phyloP scores from a whole-genome alignment of 2,329 filamentous ascomycete genomes.

The Xylaria sp. region DNA sequence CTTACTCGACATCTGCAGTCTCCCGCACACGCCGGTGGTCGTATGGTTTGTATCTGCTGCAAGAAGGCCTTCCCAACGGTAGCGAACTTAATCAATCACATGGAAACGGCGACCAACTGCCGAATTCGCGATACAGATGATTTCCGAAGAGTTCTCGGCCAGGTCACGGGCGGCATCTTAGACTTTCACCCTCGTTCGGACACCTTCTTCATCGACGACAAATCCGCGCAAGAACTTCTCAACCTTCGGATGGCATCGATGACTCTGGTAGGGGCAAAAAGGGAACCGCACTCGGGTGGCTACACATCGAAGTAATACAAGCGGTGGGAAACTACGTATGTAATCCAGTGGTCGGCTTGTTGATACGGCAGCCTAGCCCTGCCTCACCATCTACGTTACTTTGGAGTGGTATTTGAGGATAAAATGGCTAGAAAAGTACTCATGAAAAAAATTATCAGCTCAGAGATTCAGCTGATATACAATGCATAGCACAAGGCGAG shows the following conservation, averaged over 20 bases:
- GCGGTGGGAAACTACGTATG: background rate
- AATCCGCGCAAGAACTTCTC: constrained; percentile 21
- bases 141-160: constrained; percentile 27
- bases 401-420: background rate
- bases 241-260: background rate
- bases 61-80: constrained; percentile 48
- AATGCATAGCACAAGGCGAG: too few relatives aligned
- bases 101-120: constrained; percentile 47
- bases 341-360: constrained; percentile 4
- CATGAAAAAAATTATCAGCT: background rate
- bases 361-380: background rate
- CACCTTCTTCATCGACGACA: constrained; percentile 28
- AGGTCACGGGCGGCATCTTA: constrained; percentile 32
- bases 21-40: constrained; percentile 45
- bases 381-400: background rate
- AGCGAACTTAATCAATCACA: constrained; percentile 54
- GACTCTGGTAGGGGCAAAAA: constrained; percentile 6
- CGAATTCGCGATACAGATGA: constrained; percentile 16
- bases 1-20: constrained; percentile 54
- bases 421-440: background rate
- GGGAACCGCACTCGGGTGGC: background rate
- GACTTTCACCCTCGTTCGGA: constrained; percentile 19
- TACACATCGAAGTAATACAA: background rate
- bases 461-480: background rate
- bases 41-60: constrained; percentile 54